These are phyloP conservation scores for Cyclotella cryptica DNA, from an alignment of 108 stramenopile species.

Conservation along the genomic window DNA sequence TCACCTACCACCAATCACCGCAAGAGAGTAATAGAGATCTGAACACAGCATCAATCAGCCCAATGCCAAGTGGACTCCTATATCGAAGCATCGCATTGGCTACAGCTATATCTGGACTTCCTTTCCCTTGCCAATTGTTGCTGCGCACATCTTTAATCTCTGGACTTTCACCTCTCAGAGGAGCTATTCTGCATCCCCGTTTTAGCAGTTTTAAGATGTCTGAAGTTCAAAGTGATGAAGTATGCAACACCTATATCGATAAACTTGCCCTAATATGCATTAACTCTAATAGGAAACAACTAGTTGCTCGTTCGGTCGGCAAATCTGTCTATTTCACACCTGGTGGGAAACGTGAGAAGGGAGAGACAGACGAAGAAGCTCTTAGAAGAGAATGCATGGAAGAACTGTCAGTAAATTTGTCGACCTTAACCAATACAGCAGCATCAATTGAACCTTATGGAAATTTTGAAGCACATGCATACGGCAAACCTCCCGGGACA, in stretches of 20 bases:
- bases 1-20: no score
- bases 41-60: no score
- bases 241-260: slow-evolving; percentile 32
- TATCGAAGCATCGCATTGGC: no score
- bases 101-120: no score
- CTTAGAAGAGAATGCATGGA: slow-evolving; percentile 61
- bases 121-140: no score
- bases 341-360: slow-evolving; percentile 61
- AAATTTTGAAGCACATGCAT: slow-evolving; percentile 60
- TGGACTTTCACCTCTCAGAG: no score
- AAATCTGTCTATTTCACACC: slow-evolving; percentile 62
- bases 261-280: slow-evolving; percentile 60
- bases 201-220: no score
- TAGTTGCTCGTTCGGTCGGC: slow-evolving; percentile 58
- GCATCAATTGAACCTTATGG: slow-evolving; percentile 53
- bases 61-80: no score
- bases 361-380: slow-evolving; percentile 56
- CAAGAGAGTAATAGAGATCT: no score
- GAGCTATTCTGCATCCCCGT: no score
- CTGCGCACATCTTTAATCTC: no score
- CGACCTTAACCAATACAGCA: slow-evolving; percentile 33
- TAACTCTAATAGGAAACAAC: slow-evolving; percentile 49
- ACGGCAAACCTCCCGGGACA: slow-evolving; percentile 59
- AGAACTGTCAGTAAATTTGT: slow-evolving; percentile 56
- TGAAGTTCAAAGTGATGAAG: neutral